Conservation (phyloP, 176 grass and related monocot species). For the Microstegium vimineum region DNA sequence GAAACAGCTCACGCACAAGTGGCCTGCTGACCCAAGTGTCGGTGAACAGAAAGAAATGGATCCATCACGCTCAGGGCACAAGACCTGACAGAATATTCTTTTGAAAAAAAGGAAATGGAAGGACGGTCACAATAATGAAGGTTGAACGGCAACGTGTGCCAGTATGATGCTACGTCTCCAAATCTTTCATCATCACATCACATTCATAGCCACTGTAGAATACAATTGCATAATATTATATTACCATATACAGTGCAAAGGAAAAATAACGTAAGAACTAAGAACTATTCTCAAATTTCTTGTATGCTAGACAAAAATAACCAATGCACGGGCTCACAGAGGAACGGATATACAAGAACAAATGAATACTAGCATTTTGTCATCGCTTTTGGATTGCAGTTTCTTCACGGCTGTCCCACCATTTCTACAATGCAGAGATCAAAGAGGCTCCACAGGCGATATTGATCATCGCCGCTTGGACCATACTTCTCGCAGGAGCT, state of each 20-base stretch:
- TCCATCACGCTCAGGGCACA: neutral
- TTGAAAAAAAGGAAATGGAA: neutral
- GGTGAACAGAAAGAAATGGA: neutral
- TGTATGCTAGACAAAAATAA: neutral
- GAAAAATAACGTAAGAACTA: neutral
- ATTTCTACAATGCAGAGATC: neutral
- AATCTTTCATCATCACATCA: neutral
- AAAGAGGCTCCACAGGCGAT: neutral
- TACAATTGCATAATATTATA: neutral
- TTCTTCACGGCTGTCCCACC: neutral
- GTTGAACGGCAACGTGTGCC: neutral
- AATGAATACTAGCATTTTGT: neutral
- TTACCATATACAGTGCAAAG: neutral
- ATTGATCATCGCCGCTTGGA: constrained; percentile 18
- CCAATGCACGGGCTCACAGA: neutral
- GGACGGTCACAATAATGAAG: neutral
- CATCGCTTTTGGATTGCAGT: neutral
- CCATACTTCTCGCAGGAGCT: constrained; percentile 70
- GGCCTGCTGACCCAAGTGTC: constrained; percentile 26
- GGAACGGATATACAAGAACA: constrained; percentile 16
- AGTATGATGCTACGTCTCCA: neutral
- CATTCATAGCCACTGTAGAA: no score
- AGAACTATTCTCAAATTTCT: neutral
- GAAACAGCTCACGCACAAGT: constrained; percentile 33
- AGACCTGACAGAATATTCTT: neutral